A percentile compares a stretch with the other conserved stretches of the same genome.
phyloP scores from a whole-genome alignment of 176 grass and related monocot genomes.

The Metroxylon sagu region DNA sequence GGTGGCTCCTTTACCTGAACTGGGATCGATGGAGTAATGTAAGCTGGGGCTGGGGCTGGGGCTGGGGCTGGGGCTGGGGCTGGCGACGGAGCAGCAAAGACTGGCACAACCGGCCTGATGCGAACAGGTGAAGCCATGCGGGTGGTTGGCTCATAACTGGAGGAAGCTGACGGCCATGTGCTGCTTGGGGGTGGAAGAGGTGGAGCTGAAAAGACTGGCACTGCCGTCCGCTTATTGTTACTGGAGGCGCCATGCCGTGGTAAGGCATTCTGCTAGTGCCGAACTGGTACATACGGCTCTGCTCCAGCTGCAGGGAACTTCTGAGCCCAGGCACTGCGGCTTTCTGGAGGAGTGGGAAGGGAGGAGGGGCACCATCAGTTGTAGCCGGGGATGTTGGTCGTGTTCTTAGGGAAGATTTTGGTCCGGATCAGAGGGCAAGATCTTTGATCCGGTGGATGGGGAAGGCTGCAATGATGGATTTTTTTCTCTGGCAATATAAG shows the following conservation, averaged over 20 bases:
- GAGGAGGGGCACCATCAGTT: slow-evolving; percentile 25
- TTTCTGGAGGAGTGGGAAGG: slow-evolving; percentile 19
- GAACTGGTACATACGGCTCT: slow-evolving; percentile 68
- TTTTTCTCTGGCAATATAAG: slow-evolving; percentile 59
- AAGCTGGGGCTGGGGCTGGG: not conserved
- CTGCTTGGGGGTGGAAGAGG: slow-evolving; percentile 60
- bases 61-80: slow-evolving; percentile 6
- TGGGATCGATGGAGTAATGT: not conserved
- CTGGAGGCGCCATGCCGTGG: slow-evolving; percentile 83
- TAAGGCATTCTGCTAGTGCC: slow-evolving; percentile 57
- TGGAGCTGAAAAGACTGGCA: slow-evolving; percentile 94
- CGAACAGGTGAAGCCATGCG: slow-evolving; percentile 78
- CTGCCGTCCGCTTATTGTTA: slow-evolving; percentile 76
- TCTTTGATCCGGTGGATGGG: slow-evolving; percentile 75
- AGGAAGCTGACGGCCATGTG: slow-evolving; percentile 43
- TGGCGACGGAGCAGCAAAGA: slow-evolving; percentile 39
- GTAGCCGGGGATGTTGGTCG: slow-evolving; percentile 38
- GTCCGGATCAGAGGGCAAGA: slow-evolving; percentile 87
- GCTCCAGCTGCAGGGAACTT: slow-evolving; percentile 69
- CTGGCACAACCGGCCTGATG: slow-evolving; percentile 64
- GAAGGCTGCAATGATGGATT: slow-evolving; percentile 39
- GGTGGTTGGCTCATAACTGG: slow-evolving; percentile 41
- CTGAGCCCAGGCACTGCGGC: slow-evolving; percentile 27
- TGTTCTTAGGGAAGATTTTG: slow-evolving; percentile 48
- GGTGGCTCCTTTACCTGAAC: slow-evolving; percentile 34